These are phyloP conservation scores for Suhomyces bribrorum DNA, from an alignment of 1,139 yeast genomes.

Conservation along the genomic window DNA sequence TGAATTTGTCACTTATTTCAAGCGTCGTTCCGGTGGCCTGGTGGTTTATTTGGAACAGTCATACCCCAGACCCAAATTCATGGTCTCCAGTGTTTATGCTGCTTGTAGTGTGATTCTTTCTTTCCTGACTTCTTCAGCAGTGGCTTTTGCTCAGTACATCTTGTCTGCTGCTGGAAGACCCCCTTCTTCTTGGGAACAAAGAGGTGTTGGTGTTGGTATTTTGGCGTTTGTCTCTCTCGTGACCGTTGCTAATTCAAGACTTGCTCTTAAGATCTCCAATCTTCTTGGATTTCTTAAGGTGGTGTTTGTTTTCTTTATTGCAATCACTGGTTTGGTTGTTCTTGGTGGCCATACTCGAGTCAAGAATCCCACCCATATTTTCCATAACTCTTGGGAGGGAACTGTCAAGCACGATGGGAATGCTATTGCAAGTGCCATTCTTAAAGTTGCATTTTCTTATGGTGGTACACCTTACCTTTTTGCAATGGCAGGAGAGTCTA, in stretches of 20 bases:
- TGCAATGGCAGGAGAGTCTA: slow-evolving; percentile 40
- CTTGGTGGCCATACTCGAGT: slow-evolving; percentile 41
- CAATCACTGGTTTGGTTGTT: slow-evolving; percentile 21
- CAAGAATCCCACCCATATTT: slow-evolving; percentile 32
- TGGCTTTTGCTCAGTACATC: slow-evolving; percentile 43
- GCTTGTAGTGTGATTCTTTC: slow-evolving; percentile 43
- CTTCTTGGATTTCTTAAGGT: slow-evolving; percentile 42
- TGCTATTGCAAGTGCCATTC: slow-evolving; percentile 42
- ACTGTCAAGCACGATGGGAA: slow-evolving; percentile 40
- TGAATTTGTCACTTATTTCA: slow-evolving; percentile 41
- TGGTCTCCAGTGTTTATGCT: slow-evolving; percentile 45
- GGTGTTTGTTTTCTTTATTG: slow-evolving; percentile 36
- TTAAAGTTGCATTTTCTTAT: slow-evolving; percentile 45
- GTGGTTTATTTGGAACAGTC: slow-evolving; percentile 48
- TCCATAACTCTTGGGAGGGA: slow-evolving; percentile 41
- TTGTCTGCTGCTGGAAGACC: slow-evolving; percentile 37
- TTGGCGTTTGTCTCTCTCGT: slow-evolving; percentile 31
- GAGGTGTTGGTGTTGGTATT: slow-evolving; percentile 45
- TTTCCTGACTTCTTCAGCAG: slow-evolving; percentile 42
- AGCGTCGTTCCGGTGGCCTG: slow-evolving; percentile 43
- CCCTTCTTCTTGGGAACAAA: slow-evolving; percentile 39
- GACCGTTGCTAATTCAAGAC: slow-evolving; percentile 32
- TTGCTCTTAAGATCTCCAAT: slow-evolving; percentile 35
- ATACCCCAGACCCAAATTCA: slow-evolving; percentile 39
- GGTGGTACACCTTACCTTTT: slow-evolving; percentile 43